Percentiles rank a stretch among this genome's conserved stretches.
These are phyloP conservation scores for Andalucia godoyi DNA, from an alignment of 78 protist genomes.

Conservation along the genomic window DNA sequence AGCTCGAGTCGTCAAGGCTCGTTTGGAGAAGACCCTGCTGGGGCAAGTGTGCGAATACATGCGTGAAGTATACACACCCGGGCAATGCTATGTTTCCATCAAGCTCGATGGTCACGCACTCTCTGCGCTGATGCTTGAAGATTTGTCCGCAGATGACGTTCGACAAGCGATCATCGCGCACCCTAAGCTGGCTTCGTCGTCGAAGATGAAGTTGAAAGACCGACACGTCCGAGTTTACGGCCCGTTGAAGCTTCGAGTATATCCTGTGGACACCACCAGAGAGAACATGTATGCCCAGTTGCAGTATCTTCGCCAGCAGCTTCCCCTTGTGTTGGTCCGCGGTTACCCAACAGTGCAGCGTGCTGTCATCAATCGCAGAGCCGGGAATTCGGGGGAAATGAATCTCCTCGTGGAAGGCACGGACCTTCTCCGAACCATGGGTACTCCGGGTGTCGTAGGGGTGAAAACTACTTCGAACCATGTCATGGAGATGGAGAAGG, in stretches of 20 bases:
- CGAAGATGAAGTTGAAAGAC: conserved; percentile 42
- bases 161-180: neutral
- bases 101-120: conserved; percentile 59
- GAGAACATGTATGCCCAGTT: conserved; percentile 12
- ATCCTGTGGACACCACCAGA: neutral
- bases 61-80: conserved; percentile 43
- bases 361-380: conserved; percentile 58
- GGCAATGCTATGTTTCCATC: conserved; percentile 39
- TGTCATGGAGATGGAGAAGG: conserved; percentile 60
- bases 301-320: conserved; percentile 31
- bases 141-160: conserved; percentile 32
- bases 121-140: conserved; percentile 44
- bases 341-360: conserved; percentile 63
- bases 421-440: conserved; percentile 4
- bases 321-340: conserved; percentile 32
- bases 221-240: neutral
- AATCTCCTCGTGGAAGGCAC: conserved; percentile 26
- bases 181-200: neutral
- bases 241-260: neutral
- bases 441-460: conserved; percentile 39
- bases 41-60: conserved; percentile 60
- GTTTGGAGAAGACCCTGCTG: conserved; percentile 76
- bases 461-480: conserved; percentile 62
- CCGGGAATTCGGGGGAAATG: conserved; percentile 54
- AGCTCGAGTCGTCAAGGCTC: conserved; percentile 84